Evolutionary conservation across 2,329 filamentous ascomycete genomes (phyloP).

Genomic region (Colletotrichum spinosum): DNA sequence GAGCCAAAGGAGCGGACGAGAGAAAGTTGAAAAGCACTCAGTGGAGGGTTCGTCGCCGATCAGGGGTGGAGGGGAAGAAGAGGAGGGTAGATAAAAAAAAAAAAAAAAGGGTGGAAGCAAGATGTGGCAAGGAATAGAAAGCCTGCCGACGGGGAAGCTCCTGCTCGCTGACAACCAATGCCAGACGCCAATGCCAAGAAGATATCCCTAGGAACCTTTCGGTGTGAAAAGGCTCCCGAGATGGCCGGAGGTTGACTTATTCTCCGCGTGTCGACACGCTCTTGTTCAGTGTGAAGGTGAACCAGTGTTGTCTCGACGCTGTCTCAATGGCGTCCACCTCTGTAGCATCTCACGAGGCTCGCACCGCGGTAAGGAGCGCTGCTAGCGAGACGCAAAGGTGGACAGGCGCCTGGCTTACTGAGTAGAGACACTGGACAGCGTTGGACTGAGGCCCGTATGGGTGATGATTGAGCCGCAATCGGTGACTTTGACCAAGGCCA

Average conservation of each 20-base stretch:
- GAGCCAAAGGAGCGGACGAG: slow-evolving; percentile 13
- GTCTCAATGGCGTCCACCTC: slow-evolving; percentile 25
- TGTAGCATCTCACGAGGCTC: neutral
- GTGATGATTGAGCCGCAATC: slow-evolving; percentile 27
- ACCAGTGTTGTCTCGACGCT: slow-evolving; percentile 1
- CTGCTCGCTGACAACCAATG: slow-evolving; percentile 10
- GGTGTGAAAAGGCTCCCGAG: slow-evolving; percentile 4
- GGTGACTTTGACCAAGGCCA: slow-evolving; percentile 10
- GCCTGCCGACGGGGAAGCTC: slow-evolving; percentile 13
- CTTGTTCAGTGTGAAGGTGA: neutral
- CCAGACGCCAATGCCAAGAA: slow-evolving; percentile 15
- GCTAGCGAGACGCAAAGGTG: neutral
- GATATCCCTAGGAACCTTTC: slow-evolving; percentile 22
- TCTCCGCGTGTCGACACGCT: slow-evolving; percentile 3
- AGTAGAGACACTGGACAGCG: slow-evolving; percentile 11
- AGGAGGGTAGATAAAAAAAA: slow-evolving; percentile 6
- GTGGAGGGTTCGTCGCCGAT: slow-evolving; percentile 19
- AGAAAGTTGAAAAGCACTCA: slow-evolving; percentile 16
- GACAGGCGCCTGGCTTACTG: slow-evolving; percentile 2
- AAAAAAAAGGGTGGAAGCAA: slow-evolving; percentile 5
- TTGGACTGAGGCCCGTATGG: neutral
- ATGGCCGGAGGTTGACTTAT: slow-evolving; percentile 1
- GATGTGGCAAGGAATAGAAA: slow-evolving; percentile 24
- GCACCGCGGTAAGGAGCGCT: slow-evolving; percentile 1
- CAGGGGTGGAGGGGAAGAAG: slow-evolving; percentile 3